Evolutionary conservation across 768 basidiomycete genomes (phyloP).

Genomic region (Erythrobasidium yunnanense): DNA sequence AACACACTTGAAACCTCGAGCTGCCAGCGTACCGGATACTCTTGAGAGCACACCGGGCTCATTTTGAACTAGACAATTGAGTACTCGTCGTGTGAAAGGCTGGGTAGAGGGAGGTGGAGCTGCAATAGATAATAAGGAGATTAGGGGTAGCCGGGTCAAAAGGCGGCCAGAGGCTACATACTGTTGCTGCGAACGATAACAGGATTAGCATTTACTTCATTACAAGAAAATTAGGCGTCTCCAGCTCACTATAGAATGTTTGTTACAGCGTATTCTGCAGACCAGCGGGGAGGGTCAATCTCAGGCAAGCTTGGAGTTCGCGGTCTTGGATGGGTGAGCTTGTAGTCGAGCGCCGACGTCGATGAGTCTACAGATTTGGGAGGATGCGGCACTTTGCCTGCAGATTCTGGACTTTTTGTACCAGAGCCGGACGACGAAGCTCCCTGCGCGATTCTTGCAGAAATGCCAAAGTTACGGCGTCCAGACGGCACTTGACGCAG

Average conservation of each 20-base stretch:
- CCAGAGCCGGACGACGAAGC: background rate
- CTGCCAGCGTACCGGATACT: slow-evolving; percentile 92
- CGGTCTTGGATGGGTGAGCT: slow-evolving; percentile 53
- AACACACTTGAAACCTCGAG: slow-evolving; percentile 74
- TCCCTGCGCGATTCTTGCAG: background rate
- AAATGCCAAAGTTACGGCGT: background rate
- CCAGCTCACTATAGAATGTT: slow-evolving; percentile 53
- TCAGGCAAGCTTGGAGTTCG: slow-evolving; percentile 74
- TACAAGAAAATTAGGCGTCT: slow-evolving; percentile 25
- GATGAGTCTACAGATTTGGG: slow-evolving; percentile 44
- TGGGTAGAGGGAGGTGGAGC: slow-evolving; percentile 33
- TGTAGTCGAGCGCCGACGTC: slow-evolving; percentile 90
- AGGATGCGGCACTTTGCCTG: background rate
- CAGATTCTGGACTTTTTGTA: background rate
- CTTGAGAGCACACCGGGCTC: slow-evolving; percentile 98
- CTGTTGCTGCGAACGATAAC: background rate
- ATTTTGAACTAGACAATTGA: slow-evolving; percentile 97
- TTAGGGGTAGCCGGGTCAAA: slow-evolving; percentile 70
- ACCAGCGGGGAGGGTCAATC: slow-evolving; percentile 70
- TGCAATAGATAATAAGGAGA: slow-evolving; percentile 32
- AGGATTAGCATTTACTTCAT: background rate
- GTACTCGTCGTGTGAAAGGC: slow-evolving; percentile 50
- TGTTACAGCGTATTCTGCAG: slow-evolving; percentile 90
- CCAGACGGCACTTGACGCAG: background rate
- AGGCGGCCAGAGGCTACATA: background rate